Evolutionary conservation across 352 stramenopile genomes (phyloP).

Genomic region (Aphanomyces euteiches): DNA sequence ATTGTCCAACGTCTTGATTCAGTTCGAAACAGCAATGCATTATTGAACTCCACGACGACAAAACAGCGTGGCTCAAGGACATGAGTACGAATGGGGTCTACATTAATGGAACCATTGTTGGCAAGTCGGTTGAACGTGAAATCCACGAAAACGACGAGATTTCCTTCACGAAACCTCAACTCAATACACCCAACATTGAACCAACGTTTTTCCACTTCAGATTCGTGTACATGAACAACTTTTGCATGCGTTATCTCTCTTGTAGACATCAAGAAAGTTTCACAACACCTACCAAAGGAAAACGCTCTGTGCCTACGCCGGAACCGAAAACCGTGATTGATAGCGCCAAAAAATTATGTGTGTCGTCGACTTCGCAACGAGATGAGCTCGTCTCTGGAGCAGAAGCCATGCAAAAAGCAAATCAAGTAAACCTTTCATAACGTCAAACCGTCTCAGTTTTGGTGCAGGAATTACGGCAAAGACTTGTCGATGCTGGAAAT

Average conservation of each 20-base stretch:
- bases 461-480: constrained; percentile 22
- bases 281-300: background rate
- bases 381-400: constrained; percentile 25
- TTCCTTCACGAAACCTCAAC: constrained; percentile 25
- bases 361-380: constrained; percentile 20
- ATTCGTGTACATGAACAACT: constrained; percentile 3
- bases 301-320: constrained; percentile 8
- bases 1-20: background rate
- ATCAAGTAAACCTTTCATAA: constrained; percentile 11
- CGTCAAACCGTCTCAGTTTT: too few relatives aligned
- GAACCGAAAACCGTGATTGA: constrained; percentile 17
- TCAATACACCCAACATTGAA: constrained; percentile 22
- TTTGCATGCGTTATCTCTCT: background rate
- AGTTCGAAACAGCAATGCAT: constrained; percentile 21
- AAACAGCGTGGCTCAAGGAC: constrained; percentile 15
- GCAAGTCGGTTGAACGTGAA: constrained; percentile 3
- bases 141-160: constrained; percentile 27
- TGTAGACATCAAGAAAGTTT: background rate
- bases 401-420: constrained; percentile 27
- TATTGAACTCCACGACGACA: constrained; percentile 15
- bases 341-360: constrained; percentile 28
- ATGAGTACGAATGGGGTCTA: constrained; percentile 28
- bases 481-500: constrained; percentile 20
- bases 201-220: constrained; percentile 22
- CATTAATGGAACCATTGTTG: constrained; percentile 25